Conservation (phyloP, 441 rosid genomes). For the Populus hybrid region DNA sequence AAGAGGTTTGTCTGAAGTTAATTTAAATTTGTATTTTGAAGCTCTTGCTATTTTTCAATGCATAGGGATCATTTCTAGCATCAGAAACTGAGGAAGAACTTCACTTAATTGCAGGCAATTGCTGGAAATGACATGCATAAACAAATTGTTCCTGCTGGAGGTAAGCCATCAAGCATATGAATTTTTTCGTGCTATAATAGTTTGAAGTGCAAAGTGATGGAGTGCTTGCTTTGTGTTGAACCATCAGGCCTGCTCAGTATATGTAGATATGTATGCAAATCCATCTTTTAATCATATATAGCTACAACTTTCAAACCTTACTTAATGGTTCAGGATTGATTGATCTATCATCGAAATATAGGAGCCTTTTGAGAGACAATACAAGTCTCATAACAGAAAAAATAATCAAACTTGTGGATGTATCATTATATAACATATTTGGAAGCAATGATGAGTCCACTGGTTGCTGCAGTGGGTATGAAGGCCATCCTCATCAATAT, state of each 20-base stretch:
- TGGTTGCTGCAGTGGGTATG: neutral
- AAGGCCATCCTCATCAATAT: conserved; percentile 19
- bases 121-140: conserved; percentile 49
- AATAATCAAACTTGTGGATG: neutral
- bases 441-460: neutral
- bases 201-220: neutral
- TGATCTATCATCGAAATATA: neutral
- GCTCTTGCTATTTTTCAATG: conserved; percentile 8
- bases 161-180: conserved; percentile 25
- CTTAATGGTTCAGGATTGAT: neutral
- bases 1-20: conserved; percentile 48
- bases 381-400: neutral
- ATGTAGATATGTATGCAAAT: conserved; percentile 1
- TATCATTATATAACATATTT: neutral
- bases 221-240: neutral
- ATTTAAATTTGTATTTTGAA: conserved; percentile 8
- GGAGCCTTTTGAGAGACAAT: neutral
- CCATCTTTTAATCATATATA: neutral
- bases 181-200: neutral
- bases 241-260: neutral
- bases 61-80: neutral
- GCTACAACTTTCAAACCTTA: neutral
- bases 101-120: conserved; percentile 38
- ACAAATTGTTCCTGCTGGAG: conserved; percentile 40
- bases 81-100: conserved; percentile 12